These are phyloP conservation scores for Theileria sp. DNA, from an alignment of 169 alveolate species.

Conservation along the genomic window DNA sequence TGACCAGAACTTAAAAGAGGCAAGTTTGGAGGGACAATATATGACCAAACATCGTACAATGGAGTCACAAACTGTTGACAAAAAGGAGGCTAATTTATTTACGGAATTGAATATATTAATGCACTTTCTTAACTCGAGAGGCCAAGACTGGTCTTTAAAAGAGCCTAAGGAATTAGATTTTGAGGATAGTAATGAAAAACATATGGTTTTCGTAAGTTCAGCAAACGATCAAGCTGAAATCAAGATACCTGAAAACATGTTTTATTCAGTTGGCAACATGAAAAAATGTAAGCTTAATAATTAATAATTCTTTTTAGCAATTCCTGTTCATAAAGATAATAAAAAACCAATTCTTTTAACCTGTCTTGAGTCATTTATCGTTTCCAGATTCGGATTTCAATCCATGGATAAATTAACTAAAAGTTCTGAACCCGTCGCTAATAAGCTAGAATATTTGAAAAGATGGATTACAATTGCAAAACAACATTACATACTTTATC, in stretches of 20 bases:
- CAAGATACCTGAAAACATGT: slow-evolving; percentile 56
- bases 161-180: slow-evolving; percentile 55
- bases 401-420: slow-evolving; percentile 40
- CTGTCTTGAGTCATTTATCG: slow-evolving; percentile 61
- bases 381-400: slow-evolving; percentile 39
- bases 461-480: slow-evolving; percentile 59
- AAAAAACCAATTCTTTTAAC: slow-evolving; percentile 62
- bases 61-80: slow-evolving; percentile 49
- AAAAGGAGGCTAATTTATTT: slow-evolving; percentile 48
- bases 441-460: slow-evolving; percentile 39
- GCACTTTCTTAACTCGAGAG: slow-evolving; percentile 41
- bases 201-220: slow-evolving; percentile 57
- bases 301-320: slow-evolving; percentile 18
- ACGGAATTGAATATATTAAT: slow-evolving; percentile 49
- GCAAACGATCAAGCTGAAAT: slow-evolving; percentile 22
- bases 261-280: slow-evolving; percentile 58
- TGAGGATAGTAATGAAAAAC: slow-evolving; percentile 46
- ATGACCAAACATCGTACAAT: slow-evolving; percentile 60
- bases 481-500: slow-evolving; percentile 54
- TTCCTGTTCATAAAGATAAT: slow-evolving; percentile 42
- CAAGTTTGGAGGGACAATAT: slow-evolving; percentile 57
- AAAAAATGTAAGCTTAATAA: slow-evolving; percentile 39
- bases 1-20: slow-evolving; percentile 29
- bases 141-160: slow-evolving; percentile 45
- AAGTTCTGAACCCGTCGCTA: slow-evolving; percentile 44